Conservation (phyloP, 176 grass and related monocot species). For the Puya raimondii region DNA sequence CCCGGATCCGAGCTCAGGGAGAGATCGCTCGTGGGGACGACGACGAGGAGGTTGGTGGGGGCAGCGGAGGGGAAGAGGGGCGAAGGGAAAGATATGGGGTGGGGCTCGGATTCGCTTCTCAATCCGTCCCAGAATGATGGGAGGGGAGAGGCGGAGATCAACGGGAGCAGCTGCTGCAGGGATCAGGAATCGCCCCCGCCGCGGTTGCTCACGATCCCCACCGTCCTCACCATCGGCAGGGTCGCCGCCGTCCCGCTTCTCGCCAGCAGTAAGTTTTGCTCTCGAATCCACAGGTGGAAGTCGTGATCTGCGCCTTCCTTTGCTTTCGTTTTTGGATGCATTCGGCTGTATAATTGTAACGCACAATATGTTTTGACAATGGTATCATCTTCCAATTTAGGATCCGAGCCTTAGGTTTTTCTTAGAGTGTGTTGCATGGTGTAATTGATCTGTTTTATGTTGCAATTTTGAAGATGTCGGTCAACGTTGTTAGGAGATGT, state of each 20-base stretch:
- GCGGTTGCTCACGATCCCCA: constrained; percentile 78
- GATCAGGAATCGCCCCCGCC: constrained; percentile 2
- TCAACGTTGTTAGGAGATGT: too few relatives aligned
- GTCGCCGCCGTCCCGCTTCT: constrained; percentile 85
- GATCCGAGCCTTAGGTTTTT: too few relatives aligned
- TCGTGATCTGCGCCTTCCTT: background rate
- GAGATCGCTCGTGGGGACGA: constrained; percentile 4
- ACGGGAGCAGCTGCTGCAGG: constrained; percentile 40
- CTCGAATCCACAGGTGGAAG: background rate
- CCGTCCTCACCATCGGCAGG: constrained; percentile 80
- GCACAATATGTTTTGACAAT: background rate
- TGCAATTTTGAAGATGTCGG: too few relatives aligned
- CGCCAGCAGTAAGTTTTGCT: constrained; percentile 55
- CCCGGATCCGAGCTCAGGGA: constrained; percentile 4
- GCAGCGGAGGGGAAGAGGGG: constrained; percentile 24
- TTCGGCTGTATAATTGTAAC: background rate
- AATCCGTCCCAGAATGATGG: constrained; percentile 11
- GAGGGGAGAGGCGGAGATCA: constrained; percentile 22
- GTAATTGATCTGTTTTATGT: too few relatives aligned
- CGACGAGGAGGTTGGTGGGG: background rate
- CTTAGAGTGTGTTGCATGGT: too few relatives aligned
- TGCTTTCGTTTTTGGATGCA: background rate
- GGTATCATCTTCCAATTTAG: too few relatives aligned
- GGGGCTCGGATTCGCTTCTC: constrained; percentile 31
- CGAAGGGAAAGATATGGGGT: constrained; percentile 40